Percentiles rank a stretch among this genome's conserved stretches.
These are phyloP conservation scores for Lactifluus pinguis DNA, from an alignment of 768 basidiomycete genomes.

Conservation along the genomic window DNA sequence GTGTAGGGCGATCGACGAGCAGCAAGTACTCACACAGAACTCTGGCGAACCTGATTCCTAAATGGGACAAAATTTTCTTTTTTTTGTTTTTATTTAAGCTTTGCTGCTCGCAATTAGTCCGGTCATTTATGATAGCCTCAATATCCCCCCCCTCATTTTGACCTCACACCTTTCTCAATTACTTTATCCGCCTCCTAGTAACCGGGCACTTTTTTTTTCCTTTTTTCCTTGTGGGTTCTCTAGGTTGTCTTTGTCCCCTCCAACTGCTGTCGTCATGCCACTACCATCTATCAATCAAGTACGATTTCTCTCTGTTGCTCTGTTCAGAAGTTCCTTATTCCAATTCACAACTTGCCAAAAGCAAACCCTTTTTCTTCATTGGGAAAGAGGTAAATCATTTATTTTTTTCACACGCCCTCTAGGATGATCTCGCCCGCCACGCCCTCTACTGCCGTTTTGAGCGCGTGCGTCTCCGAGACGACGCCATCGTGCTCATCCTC, in stretches of 20 bases:
- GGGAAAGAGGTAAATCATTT: background rate
- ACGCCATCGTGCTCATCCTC: constrained; percentile 87
- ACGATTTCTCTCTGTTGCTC: background rate
- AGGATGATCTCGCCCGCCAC: constrained; percentile 41
- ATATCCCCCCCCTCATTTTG: background rate
- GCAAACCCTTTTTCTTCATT: background rate
- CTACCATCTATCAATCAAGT: constrained; percentile 8
- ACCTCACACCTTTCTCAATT: background rate
- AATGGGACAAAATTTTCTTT: background rate
- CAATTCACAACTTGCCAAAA: background rate
- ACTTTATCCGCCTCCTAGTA: background rate
- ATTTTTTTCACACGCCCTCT: constrained; percentile 1
- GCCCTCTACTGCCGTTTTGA: constrained; percentile 65
- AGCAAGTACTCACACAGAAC: constrained; percentile 13
- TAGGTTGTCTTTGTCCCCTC: background rate
- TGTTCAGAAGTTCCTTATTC: background rate
- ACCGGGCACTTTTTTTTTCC: background rate
- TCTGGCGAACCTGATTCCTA: constrained; percentile 6
- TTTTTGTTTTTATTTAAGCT: background rate
- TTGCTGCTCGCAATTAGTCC: background rate
- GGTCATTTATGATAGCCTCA: background rate
- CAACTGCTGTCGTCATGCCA: constrained; percentile 7
- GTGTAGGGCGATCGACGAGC: constrained; percentile 19
- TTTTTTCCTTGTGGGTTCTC: background rate
- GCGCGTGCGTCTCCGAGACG: constrained; percentile 53